phyloP scores from a whole-genome alignment of 495 filamentous ascomycete species.

The Penicillium tannophilum region DNA sequence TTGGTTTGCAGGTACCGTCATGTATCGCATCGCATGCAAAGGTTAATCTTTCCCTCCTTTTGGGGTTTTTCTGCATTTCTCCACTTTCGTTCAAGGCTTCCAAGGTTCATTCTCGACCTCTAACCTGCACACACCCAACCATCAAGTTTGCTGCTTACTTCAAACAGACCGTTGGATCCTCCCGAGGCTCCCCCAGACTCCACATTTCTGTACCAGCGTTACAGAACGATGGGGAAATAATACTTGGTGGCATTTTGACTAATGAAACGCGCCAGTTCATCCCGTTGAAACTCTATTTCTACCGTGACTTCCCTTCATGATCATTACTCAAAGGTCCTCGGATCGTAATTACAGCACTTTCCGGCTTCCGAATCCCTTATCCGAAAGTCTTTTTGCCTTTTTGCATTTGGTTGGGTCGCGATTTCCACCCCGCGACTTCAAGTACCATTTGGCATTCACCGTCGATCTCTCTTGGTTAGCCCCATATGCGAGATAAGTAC shows the following conservation, averaged over 20 bases:
- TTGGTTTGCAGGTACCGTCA: slow-evolving; percentile 1
- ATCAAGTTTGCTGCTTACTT: neutral
- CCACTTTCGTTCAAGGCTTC: neutral
- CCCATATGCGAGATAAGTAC: neutral
- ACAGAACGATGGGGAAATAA: neutral
- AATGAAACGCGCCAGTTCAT: neutral
- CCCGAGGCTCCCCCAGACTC: slow-evolving; percentile 14
- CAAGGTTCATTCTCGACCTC: neutral
- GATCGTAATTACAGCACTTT: neutral
- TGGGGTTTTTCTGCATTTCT: neutral
- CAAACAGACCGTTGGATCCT: neutral
- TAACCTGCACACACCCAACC: neutral
- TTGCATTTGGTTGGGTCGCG: neutral
- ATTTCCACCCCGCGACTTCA: neutral
- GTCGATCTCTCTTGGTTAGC: neutral
- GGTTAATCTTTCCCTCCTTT: slow-evolving; percentile 1
- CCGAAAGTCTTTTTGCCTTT: neutral
- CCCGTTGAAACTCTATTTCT: neutral
- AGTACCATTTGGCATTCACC: neutral
- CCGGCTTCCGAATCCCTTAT: neutral
- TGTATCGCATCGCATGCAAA: slow-evolving; percentile 8
- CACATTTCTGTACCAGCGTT: slow-evolving; percentile 5
- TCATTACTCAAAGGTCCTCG: neutral
- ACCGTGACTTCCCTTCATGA: neutral
- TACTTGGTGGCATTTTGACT: neutral